Evolutionary conservation across 495 filamentous ascomycete genomes (phyloP).

Genomic region (Tuber aestivum): DNA sequence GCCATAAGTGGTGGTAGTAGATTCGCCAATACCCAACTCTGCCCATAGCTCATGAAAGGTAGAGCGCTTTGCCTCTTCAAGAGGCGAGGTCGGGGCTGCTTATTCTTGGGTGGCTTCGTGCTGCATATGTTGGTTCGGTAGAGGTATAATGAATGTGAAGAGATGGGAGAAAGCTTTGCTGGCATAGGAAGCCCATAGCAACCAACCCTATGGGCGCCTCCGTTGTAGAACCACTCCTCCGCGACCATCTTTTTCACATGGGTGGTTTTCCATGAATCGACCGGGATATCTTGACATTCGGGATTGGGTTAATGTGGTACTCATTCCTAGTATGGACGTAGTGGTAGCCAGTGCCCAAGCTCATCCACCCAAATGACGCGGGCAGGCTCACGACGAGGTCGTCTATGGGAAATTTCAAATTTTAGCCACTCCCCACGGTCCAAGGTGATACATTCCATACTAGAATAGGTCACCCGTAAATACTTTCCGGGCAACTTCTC

Average conservation of each 20-base stretch:
- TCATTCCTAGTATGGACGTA: not conserved
- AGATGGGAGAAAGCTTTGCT: not conserved
- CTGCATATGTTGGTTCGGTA: not conserved
- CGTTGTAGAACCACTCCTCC: not conserved
- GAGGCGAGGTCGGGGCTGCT: not conserved
- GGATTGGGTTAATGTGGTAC: not conserved
- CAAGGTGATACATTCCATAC: too few relatives aligned
- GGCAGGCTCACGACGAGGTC: too few relatives aligned
- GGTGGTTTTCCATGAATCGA: not conserved
- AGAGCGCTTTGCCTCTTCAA: not conserved
- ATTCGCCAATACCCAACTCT: not conserved
- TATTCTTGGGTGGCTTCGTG: not conserved
- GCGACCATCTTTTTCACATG: not conserved
- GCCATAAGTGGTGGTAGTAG: not conserved
- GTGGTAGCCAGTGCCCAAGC: too few relatives aligned
- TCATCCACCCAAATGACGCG: too few relatives aligned
- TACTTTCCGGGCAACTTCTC: too few relatives aligned
- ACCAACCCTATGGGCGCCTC: not conserved
- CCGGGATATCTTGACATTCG: not conserved
- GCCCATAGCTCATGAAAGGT: not conserved
- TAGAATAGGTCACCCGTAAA: too few relatives aligned
- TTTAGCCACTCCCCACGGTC: too few relatives aligned
- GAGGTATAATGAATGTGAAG: not conserved
- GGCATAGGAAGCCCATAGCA: not conserved
- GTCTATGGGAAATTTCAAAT: too few relatives aligned